Evolutionary conservation across 306 rosid species (phyloP).

Genomic region (Lathyrus aphaca): DNA sequence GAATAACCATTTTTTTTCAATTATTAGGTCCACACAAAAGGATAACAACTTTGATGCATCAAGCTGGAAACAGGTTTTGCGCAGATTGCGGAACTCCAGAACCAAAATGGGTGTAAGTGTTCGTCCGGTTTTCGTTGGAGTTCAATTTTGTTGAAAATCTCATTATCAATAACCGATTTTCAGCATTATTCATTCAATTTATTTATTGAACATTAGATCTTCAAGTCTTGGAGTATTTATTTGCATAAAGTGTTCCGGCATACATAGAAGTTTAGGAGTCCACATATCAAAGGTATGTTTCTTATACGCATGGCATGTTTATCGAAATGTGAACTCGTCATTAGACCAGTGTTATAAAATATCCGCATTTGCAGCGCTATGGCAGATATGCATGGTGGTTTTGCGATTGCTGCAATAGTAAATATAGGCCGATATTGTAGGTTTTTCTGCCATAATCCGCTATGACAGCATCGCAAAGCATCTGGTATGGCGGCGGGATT

Average conservation of each 20-base stretch:
- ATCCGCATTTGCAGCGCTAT: too few species aligned
- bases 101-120: conserved; percentile 96
- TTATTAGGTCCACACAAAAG: conserved; percentile 68
- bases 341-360: too few species aligned
- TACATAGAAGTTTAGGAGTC: conserved; percentile 94
- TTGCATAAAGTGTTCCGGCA: conserved; percentile 94
- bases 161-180: neutral
- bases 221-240: conserved; percentile 76
- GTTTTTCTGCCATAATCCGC: too few species aligned
- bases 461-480: too few species aligned
- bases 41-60: conserved; percentile 56
- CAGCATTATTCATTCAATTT: conserved; percentile 18
- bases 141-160: conserved; percentile 4
- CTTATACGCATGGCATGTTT: neutral
- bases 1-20: neutral
- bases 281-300: conserved; percentile 85
- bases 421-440: too few species aligned
- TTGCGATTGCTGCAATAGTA: too few species aligned
- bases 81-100: conserved; percentile 95
- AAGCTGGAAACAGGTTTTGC: conserved; percentile 62
- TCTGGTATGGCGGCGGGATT: too few species aligned
- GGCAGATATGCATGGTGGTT: too few species aligned
- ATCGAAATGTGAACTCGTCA: neutral
- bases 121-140: neutral
- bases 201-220: conserved; percentile 61